Percentiles rank a stretch among this genome's conserved stretches.
Conservation (phyloP, 1,139 yeast genomes). For the Debaryomyces sp. region DNA sequence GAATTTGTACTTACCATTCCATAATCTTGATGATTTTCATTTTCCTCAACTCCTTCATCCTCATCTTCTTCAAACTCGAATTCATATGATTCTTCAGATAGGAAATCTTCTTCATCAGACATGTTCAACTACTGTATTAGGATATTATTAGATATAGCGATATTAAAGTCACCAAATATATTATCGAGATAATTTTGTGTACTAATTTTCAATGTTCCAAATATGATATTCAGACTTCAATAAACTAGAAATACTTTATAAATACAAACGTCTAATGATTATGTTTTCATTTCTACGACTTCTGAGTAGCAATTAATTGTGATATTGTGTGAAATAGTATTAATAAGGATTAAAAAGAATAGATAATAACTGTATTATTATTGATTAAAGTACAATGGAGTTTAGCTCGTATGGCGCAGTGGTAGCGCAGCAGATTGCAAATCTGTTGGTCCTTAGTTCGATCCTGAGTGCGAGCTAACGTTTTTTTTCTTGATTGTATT, state of each 20-base stretch:
- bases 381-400: neutral
- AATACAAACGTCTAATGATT: neutral
- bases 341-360: neutral
- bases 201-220: neutral
- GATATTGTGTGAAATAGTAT: neutral
- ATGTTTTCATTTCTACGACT: neutral
- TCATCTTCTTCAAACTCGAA: conserved; percentile 68
- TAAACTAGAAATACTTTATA: neutral
- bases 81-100: conserved; percentile 66
- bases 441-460: conserved; percentile 59
- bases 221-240: neutral
- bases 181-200: neutral
- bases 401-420: conserved; percentile 53
- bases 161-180: neutral
- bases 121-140: conserved; percentile 22
- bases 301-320: neutral
- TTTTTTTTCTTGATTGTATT: conserved; percentile 11
- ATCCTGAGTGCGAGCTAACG: conserved; percentile 47
- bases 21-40: conserved; percentile 28
- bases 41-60: conserved; percentile 35
- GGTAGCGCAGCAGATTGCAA: conserved; percentile 61
- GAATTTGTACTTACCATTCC: conserved; percentile 19
- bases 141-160: neutral
- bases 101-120: conserved; percentile 60
- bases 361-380: neutral